Base-by-base conservation (phyloP, 2,329 filamentous ascomycete species). In the Ascochyta clinopodiicola region DNA sequence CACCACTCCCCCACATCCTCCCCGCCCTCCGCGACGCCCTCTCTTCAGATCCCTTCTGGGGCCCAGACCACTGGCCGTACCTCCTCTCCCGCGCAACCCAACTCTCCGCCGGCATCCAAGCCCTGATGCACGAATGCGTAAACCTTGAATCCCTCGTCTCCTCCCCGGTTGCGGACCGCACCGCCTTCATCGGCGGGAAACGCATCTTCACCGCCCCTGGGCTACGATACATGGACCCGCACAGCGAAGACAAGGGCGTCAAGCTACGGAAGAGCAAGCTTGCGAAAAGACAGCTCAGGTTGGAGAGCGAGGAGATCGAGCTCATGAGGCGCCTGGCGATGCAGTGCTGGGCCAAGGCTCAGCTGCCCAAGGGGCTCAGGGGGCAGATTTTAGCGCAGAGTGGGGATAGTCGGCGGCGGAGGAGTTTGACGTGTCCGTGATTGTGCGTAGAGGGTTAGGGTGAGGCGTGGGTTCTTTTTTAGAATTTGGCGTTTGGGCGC, bases 121-220 rank as follows among this genome's bases (percentile, higher is more conserved):
- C 77, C 5, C 75, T 82, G 15, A 81, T 81, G 21, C 63, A 70
- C 34, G 77, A 80, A 51, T 79, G 78, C 60, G 60, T 68, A 0
- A 69, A 74, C 27, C 71, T 81, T 21, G 79, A 80, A 49, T 67
- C 75, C 7, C 74, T 80, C 32, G 75, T 76, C 9, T 66, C 70
- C 2, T 74, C 72, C 1, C 69, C 71, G 0, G 48, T 63, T 0
- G 56, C 65, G 2, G 45, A 50, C 8, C 65, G 72, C 4, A 54
- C 57, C 0, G 39, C 50, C 6, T 51, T 51, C 12, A n/a, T 42
- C 4, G 42, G 32, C 32, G 60, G 48, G 35, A 52, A 64, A 24
- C 60, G 71, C 17, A 62, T 57, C 25, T 58, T 68, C 6, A 63
- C 67, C 1, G 62, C 66, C 7, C 66, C 65, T 0, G 51, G 44